phyloP scores from a whole-genome alignment of 257 asterid genomes.

The Nemophila menziesii region DNA sequence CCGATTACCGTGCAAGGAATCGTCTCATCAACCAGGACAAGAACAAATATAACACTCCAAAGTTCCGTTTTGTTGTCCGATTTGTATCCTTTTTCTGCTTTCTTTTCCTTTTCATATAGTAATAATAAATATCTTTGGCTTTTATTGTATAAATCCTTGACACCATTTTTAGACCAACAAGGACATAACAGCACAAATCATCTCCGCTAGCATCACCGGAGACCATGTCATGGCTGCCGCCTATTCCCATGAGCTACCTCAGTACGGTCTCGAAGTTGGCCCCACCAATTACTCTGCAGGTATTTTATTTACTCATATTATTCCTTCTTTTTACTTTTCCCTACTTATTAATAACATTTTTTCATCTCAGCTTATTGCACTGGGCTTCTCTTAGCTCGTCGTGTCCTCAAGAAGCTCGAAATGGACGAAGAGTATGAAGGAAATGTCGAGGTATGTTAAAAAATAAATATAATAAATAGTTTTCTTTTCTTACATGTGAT shows the following conservation, averaged over 20 bases:
- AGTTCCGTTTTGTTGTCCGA: constrained; percentile 56
- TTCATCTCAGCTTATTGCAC: constrained; percentile 47
- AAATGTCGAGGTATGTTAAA: constrained; percentile 60
- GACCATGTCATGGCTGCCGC: constrained; percentile 52
- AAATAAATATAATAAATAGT: too few relatives aligned
- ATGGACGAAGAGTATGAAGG: constrained; percentile 65
- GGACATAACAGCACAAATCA: constrained; percentile 53
- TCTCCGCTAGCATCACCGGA: constrained; percentile 64
- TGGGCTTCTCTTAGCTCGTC: constrained; percentile 71
- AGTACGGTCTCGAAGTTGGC: constrained; percentile 52
- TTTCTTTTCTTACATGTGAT: too few relatives aligned
- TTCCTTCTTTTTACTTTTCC: neutral
- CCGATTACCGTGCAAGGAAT: constrained; percentile 67
- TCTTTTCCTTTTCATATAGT: neutral
- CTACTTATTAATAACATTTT: constrained; percentile 1
- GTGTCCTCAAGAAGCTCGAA: constrained; percentile 61
- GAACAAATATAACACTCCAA: constrained; percentile 68
- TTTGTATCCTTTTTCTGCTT: constrained; percentile 43
- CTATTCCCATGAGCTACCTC: constrained; percentile 59
- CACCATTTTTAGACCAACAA: constrained; percentile 33
- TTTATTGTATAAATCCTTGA: constrained; percentile 24
- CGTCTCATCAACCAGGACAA: constrained; percentile 65
- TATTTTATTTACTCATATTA: constrained; percentile 3
- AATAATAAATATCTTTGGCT: neutral
- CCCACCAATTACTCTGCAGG: constrained; percentile 67